These are phyloP conservation scores for Fusarium keratoplasticum DNA, from an alignment of 2,329 filamentous ascomycete species.

Conservation along the genomic window DNA sequence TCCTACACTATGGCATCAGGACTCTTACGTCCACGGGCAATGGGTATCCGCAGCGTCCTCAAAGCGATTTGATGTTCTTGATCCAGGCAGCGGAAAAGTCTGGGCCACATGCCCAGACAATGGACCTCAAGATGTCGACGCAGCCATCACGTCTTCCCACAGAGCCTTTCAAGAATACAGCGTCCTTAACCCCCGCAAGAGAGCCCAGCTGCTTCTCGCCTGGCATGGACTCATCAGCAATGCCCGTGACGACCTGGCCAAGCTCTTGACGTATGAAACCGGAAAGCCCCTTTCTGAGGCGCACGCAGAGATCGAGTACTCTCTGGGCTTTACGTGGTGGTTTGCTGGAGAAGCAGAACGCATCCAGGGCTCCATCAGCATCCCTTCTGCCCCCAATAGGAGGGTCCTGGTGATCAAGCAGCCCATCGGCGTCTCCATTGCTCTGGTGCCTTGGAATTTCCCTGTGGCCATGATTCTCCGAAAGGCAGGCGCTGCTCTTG, in stretches of 20 bases:
- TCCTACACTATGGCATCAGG: neutral
- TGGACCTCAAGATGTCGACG: neutral
- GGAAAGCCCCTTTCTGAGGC: conserved; percentile 68
- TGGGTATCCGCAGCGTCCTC: neutral
- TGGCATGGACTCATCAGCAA: neutral
- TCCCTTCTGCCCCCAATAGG: conserved; percentile 69
- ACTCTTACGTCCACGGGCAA: neutral
- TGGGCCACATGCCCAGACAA: neutral
- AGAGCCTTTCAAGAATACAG: neutral
- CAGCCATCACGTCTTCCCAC: neutral
- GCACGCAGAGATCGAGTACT: conserved; percentile 66
- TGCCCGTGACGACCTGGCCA: conserved; percentile 50
- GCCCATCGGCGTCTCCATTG: conserved; percentile 49
- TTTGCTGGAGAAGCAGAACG: conserved; percentile 61
- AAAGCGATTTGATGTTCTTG: neutral
- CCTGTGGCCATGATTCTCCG: conserved; percentile 63
- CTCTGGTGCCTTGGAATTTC: conserved; percentile 67
- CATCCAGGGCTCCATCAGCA: conserved; percentile 67
- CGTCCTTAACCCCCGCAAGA: neutral
- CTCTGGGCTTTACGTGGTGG: conserved; percentile 65
- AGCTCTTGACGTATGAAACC: conserved; percentile 59
- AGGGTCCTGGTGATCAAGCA: conserved; percentile 77
- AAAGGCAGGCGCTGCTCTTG: conserved; percentile 66
- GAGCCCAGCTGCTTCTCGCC: neutral
- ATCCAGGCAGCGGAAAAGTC: neutral